Evolutionary conservation across 1,284 basidiomycete genomes (phyloP).

Genomic region (Sporisorium sorghi): DNA sequence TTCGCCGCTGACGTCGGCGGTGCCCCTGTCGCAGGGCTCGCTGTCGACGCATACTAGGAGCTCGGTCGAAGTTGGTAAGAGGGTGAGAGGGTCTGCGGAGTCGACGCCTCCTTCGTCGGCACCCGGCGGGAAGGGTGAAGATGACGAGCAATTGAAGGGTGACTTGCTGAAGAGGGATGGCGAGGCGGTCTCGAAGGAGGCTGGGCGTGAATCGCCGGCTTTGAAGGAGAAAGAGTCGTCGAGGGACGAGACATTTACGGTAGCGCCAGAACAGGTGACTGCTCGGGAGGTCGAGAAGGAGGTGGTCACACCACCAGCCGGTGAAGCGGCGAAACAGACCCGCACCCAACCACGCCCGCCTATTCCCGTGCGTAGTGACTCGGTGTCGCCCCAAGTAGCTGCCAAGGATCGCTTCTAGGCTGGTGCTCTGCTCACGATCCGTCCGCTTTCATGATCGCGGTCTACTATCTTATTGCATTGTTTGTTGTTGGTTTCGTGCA

Average conservation of each 20-base stretch:
- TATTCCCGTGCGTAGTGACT: slow-evolving; percentile 24
- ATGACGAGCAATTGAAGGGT: no score
- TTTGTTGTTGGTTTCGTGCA: background rate
- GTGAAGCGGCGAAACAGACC: background rate
- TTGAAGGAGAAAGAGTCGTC: background rate
- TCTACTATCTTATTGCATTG: no score
- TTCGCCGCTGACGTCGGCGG: slow-evolving; percentile 14
- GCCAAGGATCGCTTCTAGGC: slow-evolving; percentile 15
- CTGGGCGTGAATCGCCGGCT: background rate
- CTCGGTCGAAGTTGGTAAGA: slow-evolving; percentile 5
- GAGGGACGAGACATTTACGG: background rate
- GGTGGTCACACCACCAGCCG: background rate
- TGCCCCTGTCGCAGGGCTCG: slow-evolving; percentile 7
- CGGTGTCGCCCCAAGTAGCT: slow-evolving; percentile 18
- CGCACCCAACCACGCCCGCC: slow-evolving; percentile 22
- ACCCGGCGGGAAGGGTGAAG: slow-evolving; percentile 6
- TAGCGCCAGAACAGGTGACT: background rate
- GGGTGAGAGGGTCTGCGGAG: slow-evolving; percentile 1
- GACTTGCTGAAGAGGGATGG: background rate
- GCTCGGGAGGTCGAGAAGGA: background rate
- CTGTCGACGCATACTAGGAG: slow-evolving; percentile 19
- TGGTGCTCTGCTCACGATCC: no score
- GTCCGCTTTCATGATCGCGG: no score
- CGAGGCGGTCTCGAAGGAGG: background rate
- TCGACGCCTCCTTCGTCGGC: slow-evolving; percentile 19